Evolutionary conservation across 1,139 yeast genomes (phyloP).

Genomic region (Geotrichum klebahnii): DNA sequence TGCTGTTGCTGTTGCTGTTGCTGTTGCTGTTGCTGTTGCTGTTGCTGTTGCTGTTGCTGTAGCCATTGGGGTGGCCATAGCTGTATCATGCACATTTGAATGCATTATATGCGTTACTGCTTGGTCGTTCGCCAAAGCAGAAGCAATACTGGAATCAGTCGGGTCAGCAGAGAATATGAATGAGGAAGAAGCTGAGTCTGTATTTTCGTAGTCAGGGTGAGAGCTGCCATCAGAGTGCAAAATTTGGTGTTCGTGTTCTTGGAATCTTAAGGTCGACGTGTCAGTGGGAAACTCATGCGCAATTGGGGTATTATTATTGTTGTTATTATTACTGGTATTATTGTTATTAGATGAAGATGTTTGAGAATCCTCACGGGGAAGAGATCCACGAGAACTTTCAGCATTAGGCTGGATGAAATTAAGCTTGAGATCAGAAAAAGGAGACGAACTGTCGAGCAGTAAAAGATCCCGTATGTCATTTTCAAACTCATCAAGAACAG

Average conservation of each 20-base stretch:
- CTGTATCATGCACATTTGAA: not conserved
- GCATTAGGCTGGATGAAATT: conserved; percentile 5
- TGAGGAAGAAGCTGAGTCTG: conserved; percentile 7
- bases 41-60: not conserved
- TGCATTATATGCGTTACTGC: not conserved
- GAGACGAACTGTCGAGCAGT: conserved; percentile 18
- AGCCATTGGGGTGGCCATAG: not conserved
- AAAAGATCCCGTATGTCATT: conserved; percentile 26
- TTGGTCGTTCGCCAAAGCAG: not conserved
- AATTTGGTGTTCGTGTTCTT: no score
- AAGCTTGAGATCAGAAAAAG: conserved; percentile 11
- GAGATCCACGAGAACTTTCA: not conserved
- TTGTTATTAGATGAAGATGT: no score
- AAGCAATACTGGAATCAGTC: not conserved
- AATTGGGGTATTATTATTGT: not conserved
- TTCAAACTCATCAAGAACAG: conserved; percentile 27
- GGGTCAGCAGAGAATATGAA: not conserved
- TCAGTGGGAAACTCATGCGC: not conserved
- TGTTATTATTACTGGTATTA: no score
- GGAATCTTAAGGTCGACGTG: not conserved
- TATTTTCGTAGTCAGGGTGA: not conserved
- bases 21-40: no score
- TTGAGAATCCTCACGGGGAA: not conserved
- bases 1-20: no score
- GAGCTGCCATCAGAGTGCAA: no score